Evolutionary conservation across 306 rosid species (phyloP).

Genomic region (Pterocarpus santalinus): DNA sequence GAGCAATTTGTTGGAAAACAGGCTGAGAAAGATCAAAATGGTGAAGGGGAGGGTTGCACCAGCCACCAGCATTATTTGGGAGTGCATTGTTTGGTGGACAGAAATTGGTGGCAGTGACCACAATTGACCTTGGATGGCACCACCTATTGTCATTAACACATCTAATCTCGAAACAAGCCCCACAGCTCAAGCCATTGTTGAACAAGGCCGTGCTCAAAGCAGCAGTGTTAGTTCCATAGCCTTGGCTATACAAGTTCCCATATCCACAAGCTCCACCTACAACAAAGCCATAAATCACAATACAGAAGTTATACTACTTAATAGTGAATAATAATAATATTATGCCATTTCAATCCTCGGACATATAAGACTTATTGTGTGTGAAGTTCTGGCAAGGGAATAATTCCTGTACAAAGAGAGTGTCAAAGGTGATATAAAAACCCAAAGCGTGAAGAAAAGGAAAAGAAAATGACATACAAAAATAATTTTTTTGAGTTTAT

Average conservation of each 20-base stretch:
- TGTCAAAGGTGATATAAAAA: neutral
- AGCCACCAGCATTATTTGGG: constrained; percentile 79
- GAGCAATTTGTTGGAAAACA: constrained; percentile 71
- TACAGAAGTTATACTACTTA: too few relatives aligned
- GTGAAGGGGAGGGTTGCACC: constrained; percentile 90
- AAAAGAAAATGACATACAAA: too few relatives aligned
- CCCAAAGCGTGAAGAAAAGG: neutral
- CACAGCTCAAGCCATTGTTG: constrained; percentile 79
- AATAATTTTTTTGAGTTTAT: too few relatives aligned
- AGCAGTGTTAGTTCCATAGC: constrained; percentile 79
- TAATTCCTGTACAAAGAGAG: too few relatives aligned
- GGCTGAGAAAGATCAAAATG: constrained; percentile 90
- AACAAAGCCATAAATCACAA: neutral
- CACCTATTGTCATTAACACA: constrained; percentile 68
- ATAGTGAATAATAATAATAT: too few relatives aligned
- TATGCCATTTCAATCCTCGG: neutral
- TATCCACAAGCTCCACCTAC: constrained; percentile 90
- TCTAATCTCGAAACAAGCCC: constrained; percentile 79
- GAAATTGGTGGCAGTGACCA: constrained; percentile 81
- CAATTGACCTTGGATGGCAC: constrained; percentile 67
- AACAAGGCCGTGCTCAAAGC: constrained; percentile 83
- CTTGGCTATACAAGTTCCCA: constrained; percentile 79
- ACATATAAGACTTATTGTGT: too few relatives aligned
- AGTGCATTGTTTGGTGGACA: constrained; percentile 84
- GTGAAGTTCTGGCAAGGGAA: too few relatives aligned